Conservation (phyloP, 2,329 filamentous ascomycete genomes). For the Aspergillus sojae region DNA sequence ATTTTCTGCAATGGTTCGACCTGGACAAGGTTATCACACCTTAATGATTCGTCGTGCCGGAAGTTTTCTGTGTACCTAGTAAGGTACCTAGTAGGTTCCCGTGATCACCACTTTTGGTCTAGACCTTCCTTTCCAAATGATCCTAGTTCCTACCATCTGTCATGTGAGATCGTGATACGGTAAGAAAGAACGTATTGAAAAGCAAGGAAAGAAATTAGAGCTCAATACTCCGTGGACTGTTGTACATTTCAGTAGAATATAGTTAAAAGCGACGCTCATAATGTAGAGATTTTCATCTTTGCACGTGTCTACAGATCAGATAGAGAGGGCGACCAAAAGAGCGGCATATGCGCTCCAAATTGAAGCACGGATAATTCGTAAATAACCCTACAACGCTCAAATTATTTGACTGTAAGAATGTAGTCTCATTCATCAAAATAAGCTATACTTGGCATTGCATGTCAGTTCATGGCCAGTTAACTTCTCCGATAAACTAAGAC, state of each 20-base stretch:
- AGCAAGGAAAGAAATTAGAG: too few relatives aligned
- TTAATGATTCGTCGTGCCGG: background rate
- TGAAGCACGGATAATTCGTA: background rate
- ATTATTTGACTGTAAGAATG: background rate
- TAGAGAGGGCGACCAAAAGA: background rate
- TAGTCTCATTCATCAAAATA: background rate
- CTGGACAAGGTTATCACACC: background rate
- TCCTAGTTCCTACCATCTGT: background rate
- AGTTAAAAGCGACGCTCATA: background rate
- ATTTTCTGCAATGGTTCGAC: background rate
- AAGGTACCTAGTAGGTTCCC: background rate
- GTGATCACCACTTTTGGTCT: background rate
- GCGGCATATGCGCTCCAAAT: background rate
- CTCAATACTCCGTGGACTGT: too few relatives aligned
- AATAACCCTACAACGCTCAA: background rate
- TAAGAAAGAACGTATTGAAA: background rate
- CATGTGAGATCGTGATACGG: background rate
- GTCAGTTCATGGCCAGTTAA: background rate
- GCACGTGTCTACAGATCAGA: background rate
- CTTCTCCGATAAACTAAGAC: background rate
- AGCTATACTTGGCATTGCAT: background rate
- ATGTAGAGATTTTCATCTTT: background rate
- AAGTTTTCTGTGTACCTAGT: background rate
- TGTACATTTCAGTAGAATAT: too few relatives aligned
- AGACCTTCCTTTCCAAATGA: background rate